These are phyloP conservation scores for Uronychia setigera DNA, from an alignment of 73 alveolate species.

Conservation along the genomic window DNA sequence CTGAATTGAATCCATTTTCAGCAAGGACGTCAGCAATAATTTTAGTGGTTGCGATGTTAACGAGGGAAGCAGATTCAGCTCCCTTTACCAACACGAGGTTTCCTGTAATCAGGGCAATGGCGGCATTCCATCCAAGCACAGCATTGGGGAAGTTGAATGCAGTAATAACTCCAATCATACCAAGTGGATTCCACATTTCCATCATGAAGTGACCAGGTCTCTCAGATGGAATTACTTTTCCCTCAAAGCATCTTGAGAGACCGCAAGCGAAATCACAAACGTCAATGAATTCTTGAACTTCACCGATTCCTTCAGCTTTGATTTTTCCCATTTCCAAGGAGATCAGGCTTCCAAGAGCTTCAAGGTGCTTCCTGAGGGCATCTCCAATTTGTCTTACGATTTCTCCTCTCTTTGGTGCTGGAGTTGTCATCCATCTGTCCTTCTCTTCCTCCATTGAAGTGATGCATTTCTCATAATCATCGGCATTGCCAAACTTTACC, in stretches of 20 bases:
- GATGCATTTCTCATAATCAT: slow-evolving; percentile 75
- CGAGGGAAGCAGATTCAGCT: slow-evolving; percentile 79
- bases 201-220: slow-evolving; percentile 90
- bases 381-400: slow-evolving; percentile 92
- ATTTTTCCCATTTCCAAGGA: slow-evolving; percentile 93
- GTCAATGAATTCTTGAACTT: slow-evolving; percentile 90
- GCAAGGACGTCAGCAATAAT: slow-evolving; percentile 78
- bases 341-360: slow-evolving; percentile 84
- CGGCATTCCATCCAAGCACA: slow-evolving; percentile 87
- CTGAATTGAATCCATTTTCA: slow-evolving; percentile 65
- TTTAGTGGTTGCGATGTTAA: slow-evolving; percentile 79
- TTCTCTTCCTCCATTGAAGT: slow-evolving; percentile 57
- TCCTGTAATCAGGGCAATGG: slow-evolving; percentile 89
- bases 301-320: slow-evolving; percentile 91
- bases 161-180: slow-evolving; percentile 89
- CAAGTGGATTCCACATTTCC: slow-evolving; percentile 94
- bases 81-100: slow-evolving; percentile 88
- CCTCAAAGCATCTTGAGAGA: slow-evolving; percentile 79
- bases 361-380: slow-evolving; percentile 81
- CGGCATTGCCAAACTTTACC: slow-evolving; percentile 66
- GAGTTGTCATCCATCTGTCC: slow-evolving; percentile 66
- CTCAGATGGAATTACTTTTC: slow-evolving; percentile 88
- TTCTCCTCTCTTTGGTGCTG: slow-evolving; percentile 95
- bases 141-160: slow-evolving; percentile 96
- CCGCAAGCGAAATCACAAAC: slow-evolving; percentile 95